Conservation (phyloP, 805 yeast genomes). For the Candida coquimbonensis region DNA sequence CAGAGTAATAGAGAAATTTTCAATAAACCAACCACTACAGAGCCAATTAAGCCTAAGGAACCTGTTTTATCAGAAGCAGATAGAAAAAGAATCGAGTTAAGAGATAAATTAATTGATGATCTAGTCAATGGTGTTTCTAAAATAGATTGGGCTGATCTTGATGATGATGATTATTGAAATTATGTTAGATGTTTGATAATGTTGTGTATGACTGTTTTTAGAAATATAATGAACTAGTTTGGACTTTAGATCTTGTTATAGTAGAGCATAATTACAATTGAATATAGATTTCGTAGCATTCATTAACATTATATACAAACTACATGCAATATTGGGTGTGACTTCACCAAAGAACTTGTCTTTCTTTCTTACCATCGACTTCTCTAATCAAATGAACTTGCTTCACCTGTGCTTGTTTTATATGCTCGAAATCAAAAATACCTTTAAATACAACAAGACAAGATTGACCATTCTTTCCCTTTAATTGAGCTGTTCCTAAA, state of each 20-base stretch:
- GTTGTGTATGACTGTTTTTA: too few species aligned
- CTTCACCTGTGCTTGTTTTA: constrained; percentile 18
- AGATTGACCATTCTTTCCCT: constrained; percentile 12
- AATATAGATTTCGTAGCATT: too few species aligned
- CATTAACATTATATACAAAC: background rate
- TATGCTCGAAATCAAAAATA: constrained; percentile 20
- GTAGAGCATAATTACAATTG: background rate
- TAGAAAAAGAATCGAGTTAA: constrained; percentile 2
- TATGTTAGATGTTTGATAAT: too few species aligned
- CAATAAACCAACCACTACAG: background rate
- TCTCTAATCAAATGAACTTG: constrained; percentile 14
- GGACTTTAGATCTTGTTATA: background rate
- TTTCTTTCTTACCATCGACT: constrained; percentile 13
- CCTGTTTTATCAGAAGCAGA: constrained; percentile 6
- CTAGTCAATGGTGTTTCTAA: constrained; percentile 11
- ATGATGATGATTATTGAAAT: constrained; percentile 8
- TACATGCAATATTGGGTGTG: background rate
- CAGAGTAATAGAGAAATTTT: background rate
- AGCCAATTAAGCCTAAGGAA: background rate
- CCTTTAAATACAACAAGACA: constrained; percentile 21
- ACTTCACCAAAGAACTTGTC: constrained; percentile 17
- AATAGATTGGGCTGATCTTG: constrained; percentile 20
- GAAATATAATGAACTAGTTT: background rate
- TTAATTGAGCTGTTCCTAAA: constrained; percentile 13
- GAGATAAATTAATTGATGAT: constrained; percentile 9